Conservation (phyloP, 352 stramenopile genomes). For the Phytopythium aichiense region DNA sequence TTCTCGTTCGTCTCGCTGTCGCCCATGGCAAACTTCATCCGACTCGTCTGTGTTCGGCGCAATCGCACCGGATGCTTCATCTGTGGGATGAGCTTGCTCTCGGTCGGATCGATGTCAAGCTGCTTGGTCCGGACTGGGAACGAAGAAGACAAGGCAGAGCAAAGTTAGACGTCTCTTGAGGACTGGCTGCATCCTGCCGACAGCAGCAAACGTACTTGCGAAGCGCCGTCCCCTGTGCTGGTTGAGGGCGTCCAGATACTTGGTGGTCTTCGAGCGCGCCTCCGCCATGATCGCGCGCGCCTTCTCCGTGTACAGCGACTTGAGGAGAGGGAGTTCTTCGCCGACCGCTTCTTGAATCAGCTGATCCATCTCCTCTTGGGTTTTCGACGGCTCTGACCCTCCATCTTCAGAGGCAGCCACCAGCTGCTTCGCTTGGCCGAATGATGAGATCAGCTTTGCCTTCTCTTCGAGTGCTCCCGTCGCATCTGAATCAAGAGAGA, state of each 20-base stretch:
- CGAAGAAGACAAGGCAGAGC: not conserved
- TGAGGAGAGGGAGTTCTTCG: slow-evolving; percentile 39
- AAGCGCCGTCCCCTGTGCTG: slow-evolving; percentile 7
- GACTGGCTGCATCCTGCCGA: not conserved
- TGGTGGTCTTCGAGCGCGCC: slow-evolving; percentile 20
- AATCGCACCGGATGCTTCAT: slow-evolving; percentile 38
- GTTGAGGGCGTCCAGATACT: slow-evolving; percentile 24
- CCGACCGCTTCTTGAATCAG: slow-evolving; percentile 37
- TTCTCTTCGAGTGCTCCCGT: slow-evolving; percentile 37
- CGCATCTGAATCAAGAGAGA: slow-evolving; percentile 26
- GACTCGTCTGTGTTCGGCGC: slow-evolving; percentile 14
- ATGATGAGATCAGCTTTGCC: slow-evolving; percentile 38
- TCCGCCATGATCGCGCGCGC: slow-evolving; percentile 40
- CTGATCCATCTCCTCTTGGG: slow-evolving; percentile 48
- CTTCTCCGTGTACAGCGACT: slow-evolving; percentile 48
- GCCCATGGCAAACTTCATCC: slow-evolving; percentile 29
- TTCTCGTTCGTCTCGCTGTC: slow-evolving; percentile 19
- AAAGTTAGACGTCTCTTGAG: too few relatives aligned
- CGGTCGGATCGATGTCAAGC: slow-evolving; percentile 14
- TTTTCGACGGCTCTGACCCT: slow-evolving; percentile 9
- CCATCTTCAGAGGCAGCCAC: slow-evolving; percentile 10
- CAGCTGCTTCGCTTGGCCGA: slow-evolving; percentile 38
- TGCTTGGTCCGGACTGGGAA: slow-evolving; percentile 13
- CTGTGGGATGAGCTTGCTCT: slow-evolving; percentile 32
- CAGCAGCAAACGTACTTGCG: slow-evolving; percentile 6